Percentiles rank a stretch among this genome's conserved stretches.
Evolutionary conservation across 768 basidiomycete species (phyloP).

Genomic region (Lactarius deliciosus): DNA sequence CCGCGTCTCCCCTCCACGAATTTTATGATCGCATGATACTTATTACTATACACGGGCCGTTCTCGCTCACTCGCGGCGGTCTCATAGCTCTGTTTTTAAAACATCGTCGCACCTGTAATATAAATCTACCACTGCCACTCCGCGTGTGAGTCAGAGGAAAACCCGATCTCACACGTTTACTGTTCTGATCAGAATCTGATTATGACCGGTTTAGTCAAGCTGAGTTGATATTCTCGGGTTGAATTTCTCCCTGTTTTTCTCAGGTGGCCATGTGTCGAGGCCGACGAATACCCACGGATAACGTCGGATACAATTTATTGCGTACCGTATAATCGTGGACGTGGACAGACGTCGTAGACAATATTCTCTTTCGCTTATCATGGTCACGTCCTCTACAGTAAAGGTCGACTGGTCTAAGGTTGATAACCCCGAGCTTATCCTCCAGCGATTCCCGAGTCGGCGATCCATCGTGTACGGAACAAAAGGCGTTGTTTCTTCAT

Average conservation of each 20-base stretch:
- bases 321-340: not conserved
- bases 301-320: not conserved
- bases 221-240: no score
- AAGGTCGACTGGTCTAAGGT: conserved; percentile 60
- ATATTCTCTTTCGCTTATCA: not conserved
- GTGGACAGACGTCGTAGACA: not conserved
- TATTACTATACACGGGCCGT: not conserved
- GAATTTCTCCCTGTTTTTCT: no score
- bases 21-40: not conserved
- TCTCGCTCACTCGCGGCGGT: not conserved
- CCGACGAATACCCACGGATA: no score
- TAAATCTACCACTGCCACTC: not conserved
- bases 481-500: conserved; percentile 73
- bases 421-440: conserved; percentile 60
- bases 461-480: conserved; percentile 69
- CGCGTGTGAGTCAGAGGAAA: not conserved
- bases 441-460: conserved; percentile 77
- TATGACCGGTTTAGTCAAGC: no score
- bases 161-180: no score
- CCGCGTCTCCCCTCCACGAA: not conserved
- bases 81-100: not conserved
- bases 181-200: no score
- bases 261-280: no score
- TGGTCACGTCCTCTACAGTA: conserved; percentile 29
- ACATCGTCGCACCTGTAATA: not conserved